Base-by-base conservation (phyloP, 768 basidiomycete species). In the Termitomyces sp. region DNA sequence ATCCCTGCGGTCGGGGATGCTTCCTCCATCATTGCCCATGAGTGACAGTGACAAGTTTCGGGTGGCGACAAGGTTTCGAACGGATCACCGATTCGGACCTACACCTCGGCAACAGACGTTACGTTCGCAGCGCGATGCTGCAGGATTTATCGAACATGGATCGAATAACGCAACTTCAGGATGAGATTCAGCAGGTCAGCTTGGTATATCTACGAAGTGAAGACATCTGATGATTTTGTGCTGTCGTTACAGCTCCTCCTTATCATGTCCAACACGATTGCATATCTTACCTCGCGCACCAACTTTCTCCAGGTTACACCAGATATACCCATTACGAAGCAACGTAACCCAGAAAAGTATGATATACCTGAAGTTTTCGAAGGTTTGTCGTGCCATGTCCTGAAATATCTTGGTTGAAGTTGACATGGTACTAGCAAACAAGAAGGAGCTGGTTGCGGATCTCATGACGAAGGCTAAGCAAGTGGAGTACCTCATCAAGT, bases 81-180 rank as follows among this genome's bases (percentile, higher is more conserved):
- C 55, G 40, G 55, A 49, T 91, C 91, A 68, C 89, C 88, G 89
- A 91, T 91, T 25, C 25, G 25, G 39, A 21, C 37, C 43, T 58
- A 19, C 59, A 58, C 37, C 45, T 41, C 45, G 27, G 19, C 42
- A 14, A 1, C 17, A 19, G 35, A 57, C 34, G 35, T 21, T 21
- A 23, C 37, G 30, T 59, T 62, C 60, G 73, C 84, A 83, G 84
- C 82, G 89, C 75, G 76, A 92, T 92, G 89, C 89, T 92, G 81
- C 86, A 90, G 80, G 89, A 91, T 83, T 74, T 92, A 70, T 84
- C 89, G 71, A 85, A 91, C 78, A 94, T 94, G 94, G 93, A 95
- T 79, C 87, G 92, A 73, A 90, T 95, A 70, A 94, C 94, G 10
- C 94, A 95, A 70, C 85, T 95, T 54, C 92, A 94, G 78, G 89